Conservation (phyloP, 2,329 filamentous ascomycete genomes). For the Cryphonectria nitschkei region DNA sequence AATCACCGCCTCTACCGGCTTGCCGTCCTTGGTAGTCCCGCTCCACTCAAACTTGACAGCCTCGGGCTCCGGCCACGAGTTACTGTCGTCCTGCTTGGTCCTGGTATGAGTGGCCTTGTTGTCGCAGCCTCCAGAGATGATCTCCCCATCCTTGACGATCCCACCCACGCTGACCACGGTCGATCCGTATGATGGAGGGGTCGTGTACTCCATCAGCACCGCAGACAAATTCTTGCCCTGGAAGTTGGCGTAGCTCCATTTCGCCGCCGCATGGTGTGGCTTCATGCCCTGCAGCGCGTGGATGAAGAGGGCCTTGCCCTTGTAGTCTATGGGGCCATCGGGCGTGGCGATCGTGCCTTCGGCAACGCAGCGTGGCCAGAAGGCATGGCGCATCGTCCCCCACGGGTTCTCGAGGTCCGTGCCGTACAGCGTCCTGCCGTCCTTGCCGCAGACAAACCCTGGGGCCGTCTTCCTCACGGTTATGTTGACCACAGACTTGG, state of each 20-base stretch:
- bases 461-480: conserved; percentile 77
- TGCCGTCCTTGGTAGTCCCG: conserved; percentile 76
- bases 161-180: conserved; percentile 83
- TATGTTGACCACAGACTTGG: conserved; percentile 80
- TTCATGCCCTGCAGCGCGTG: conserved; percentile 98
- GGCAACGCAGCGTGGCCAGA: conserved; percentile 86
- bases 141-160: conserved; percentile 78
- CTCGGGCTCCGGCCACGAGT: conserved; percentile 87
- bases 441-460: conserved; percentile 81
- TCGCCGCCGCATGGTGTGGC: conserved; percentile 89
- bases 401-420: conserved; percentile 86
- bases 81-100: conserved; percentile 72
- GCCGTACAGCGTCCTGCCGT: conserved; percentile 83
- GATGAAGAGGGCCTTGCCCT: conserved; percentile 77
- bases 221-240: conserved; percentile 86
- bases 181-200: conserved; percentile 87
- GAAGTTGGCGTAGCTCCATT: conserved; percentile 94
- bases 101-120: conserved; percentile 71
- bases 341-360: conserved; percentile 85
- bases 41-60: conserved; percentile 76
- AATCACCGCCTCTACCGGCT: conserved; percentile 70
- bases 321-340: conserved; percentile 80
- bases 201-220: conserved; percentile 94
- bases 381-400: conserved; percentile 89
- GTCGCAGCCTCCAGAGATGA: conserved; percentile 71